Conservation (phyloP, 2,329 filamentous ascomycete genomes). For the Kalmusia sp. region DNA sequence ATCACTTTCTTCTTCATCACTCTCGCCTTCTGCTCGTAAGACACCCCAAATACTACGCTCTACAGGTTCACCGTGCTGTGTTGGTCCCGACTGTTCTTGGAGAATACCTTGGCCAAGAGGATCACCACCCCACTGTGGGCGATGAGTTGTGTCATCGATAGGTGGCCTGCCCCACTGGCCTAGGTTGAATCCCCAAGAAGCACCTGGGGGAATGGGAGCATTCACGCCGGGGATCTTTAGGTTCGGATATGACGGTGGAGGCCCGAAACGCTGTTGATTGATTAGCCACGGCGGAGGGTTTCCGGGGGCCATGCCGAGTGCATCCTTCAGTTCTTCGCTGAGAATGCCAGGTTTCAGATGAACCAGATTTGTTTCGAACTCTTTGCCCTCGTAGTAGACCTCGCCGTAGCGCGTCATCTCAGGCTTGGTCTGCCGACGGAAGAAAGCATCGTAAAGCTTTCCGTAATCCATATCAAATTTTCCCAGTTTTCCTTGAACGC, state of each 20-base stretch:
- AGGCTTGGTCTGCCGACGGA: constrained; percentile 96
- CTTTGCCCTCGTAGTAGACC: constrained; percentile 99
- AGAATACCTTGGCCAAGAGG: constrained; percentile 81
- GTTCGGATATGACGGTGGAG: constrained; percentile 93
- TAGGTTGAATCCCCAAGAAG: constrained; percentile 92
- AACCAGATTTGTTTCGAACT: constrained; percentile 92
- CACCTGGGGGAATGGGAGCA: constrained; percentile 86
- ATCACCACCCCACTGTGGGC: constrained; percentile 91
- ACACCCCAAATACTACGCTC: constrained; percentile 94
- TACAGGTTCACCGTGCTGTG: constrained; percentile 72
- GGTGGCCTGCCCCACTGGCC: constrained; percentile 97
- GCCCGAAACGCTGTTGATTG: constrained; percentile 92
- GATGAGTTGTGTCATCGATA: constrained; percentile 83
- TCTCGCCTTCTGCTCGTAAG: constrained; percentile 79
- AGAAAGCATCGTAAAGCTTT: constrained; percentile 98
- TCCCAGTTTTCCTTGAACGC: constrained; percentile 94
- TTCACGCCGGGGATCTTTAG: constrained; percentile 94
- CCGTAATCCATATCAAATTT: constrained; percentile 98
- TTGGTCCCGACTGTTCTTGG: constrained; percentile 63
- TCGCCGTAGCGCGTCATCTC: constrained; percentile 93
- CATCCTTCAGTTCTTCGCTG: constrained; percentile 87
- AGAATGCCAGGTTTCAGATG: constrained; percentile 90
- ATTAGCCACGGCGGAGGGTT: constrained; percentile 97
- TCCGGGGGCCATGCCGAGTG: constrained; percentile 89
- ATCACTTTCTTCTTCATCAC: constrained; percentile 70